A percentile compares a stretch with the other conserved stretches of the same genome.
These are phyloP conservation scores for Pseudoperonospora humuli DNA, from an alignment of 352 stramenopile genomes.

Conservation along the genomic window DNA sequence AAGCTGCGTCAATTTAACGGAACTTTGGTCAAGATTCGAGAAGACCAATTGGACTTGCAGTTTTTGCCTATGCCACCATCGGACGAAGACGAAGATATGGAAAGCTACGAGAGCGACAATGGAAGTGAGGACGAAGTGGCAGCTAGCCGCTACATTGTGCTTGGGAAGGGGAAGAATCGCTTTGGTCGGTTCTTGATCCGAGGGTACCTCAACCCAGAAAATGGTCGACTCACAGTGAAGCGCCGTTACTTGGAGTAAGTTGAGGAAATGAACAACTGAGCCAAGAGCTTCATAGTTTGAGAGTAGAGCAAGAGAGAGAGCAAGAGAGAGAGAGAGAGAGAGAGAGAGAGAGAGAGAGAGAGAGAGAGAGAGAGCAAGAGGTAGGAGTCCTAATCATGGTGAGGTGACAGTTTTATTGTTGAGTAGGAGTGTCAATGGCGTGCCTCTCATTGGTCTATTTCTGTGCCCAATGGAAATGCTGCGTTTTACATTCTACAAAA, in stretches of 20 bases:
- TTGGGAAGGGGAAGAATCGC: slow-evolving; percentile 59
- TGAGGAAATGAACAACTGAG: not conserved
- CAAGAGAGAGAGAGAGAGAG: not conserved
- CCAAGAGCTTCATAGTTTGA: not conserved
- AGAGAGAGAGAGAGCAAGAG: too few species aligned
- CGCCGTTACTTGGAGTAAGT: slow-evolving; percentile 49
- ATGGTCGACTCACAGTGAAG: slow-evolving; percentile 40
- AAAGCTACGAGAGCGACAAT: slow-evolving; percentile 19
- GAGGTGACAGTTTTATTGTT: not conserved
- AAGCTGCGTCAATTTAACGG: slow-evolving; percentile 68
- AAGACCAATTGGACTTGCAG: slow-evolving; percentile 57
- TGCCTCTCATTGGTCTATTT: too few species aligned
- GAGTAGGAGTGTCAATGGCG: too few species aligned
- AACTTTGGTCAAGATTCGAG: slow-evolving; percentile 41
- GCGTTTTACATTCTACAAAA: not conserved
- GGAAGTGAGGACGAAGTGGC: slow-evolving; percentile 20
- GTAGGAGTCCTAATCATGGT: too few species aligned
- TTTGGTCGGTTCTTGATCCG: slow-evolving; percentile 64
- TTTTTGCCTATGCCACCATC: slow-evolving; percentile 41
- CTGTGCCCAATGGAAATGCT: not conserved
- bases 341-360: not conserved
- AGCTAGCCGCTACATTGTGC: slow-evolving; percentile 39
- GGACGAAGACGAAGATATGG: slow-evolving; percentile 18
- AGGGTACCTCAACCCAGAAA: slow-evolving; percentile 45
- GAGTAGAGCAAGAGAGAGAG: not conserved